These are phyloP conservation scores for Lepidium campestre DNA, from an alignment of 441 rosid genomes.

Conservation along the genomic window DNA sequence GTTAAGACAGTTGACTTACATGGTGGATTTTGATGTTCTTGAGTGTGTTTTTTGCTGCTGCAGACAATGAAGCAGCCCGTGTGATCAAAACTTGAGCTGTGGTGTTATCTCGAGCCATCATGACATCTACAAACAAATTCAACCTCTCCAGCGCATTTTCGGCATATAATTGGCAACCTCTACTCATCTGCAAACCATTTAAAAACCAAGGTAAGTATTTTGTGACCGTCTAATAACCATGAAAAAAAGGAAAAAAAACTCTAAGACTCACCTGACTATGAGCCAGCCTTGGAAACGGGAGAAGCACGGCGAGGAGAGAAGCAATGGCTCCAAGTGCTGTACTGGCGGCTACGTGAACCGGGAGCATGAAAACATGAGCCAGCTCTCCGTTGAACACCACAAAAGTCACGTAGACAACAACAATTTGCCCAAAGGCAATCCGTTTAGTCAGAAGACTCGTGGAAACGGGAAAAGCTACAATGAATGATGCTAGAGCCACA, in stretches of 20 bases:
- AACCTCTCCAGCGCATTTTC: conserved; percentile 61
- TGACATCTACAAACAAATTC: conserved; percentile 43
- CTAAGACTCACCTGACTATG: conserved; percentile 42
- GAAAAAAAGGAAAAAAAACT: not conserved
- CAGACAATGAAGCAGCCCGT: conserved; percentile 32
- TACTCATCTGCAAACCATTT: conserved; percentile 40
- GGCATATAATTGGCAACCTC: conserved; percentile 38
- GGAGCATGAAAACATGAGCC: conserved; percentile 43
- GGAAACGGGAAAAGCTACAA: conserved; percentile 61
- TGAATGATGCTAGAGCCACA: conserved; percentile 45
- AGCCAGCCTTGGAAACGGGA: conserved; percentile 70
- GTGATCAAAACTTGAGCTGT: conserved; percentile 39
- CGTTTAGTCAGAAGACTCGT: conserved; percentile 57
- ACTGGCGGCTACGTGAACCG: conserved; percentile 58
- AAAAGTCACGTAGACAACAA: conserved; percentile 56
- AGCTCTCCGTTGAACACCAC: conserved; percentile 41
- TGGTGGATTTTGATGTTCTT: conserved; percentile 35
- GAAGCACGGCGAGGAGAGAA: conserved; percentile 53
- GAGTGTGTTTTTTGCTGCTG: conserved; percentile 39
- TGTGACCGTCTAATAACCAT: not conserved
- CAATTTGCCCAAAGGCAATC: conserved; percentile 78
- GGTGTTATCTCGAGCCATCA: conserved; percentile 43
- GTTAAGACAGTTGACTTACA: conserved; percentile 28
- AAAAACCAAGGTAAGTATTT: not conserved
- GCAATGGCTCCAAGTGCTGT: conserved; percentile 69